These are phyloP conservation scores for Cucumis melo DNA, from an alignment of 306 rosid species.

Conservation along the genomic window DNA sequence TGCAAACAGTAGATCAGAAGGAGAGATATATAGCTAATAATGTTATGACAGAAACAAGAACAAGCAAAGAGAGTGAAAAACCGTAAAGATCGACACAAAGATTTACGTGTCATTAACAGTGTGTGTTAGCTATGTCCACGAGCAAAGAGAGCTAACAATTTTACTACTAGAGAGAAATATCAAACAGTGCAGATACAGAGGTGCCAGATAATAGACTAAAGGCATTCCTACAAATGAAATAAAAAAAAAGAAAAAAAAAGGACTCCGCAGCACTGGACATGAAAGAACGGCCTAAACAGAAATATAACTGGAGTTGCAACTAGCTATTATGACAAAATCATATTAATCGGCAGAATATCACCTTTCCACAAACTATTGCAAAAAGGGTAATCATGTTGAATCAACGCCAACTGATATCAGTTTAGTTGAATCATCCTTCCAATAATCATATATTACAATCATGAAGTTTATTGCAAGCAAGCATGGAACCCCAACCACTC, in stretches of 20 bases:
- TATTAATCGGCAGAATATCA: background rate
- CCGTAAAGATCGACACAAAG: no score
- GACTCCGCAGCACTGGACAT: background rate
- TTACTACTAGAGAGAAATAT: no score
- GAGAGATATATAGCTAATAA: background rate
- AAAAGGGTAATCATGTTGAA: background rate
- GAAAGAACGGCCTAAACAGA: background rate
- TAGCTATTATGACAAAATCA: background rate
- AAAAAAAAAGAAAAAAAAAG: background rate
- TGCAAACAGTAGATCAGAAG: background rate
- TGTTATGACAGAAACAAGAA: no score
- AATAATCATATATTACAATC: background rate
- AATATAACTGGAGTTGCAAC: background rate
- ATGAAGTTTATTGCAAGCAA: background rate
- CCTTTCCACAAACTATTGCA: background rate
- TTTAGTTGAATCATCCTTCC: background rate
- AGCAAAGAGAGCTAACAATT: no score
- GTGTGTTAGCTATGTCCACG: no score
- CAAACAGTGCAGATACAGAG: no score
- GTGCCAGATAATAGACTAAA: no score
- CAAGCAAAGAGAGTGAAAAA: no score
- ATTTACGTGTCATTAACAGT: no score
- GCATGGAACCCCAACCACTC: background rate
- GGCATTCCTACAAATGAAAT: background rate
- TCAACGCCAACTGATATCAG: background rate